Evolutionary conservation across 257 asterid species (phyloP).

Genomic region (Solanum ossicruentum): DNA sequence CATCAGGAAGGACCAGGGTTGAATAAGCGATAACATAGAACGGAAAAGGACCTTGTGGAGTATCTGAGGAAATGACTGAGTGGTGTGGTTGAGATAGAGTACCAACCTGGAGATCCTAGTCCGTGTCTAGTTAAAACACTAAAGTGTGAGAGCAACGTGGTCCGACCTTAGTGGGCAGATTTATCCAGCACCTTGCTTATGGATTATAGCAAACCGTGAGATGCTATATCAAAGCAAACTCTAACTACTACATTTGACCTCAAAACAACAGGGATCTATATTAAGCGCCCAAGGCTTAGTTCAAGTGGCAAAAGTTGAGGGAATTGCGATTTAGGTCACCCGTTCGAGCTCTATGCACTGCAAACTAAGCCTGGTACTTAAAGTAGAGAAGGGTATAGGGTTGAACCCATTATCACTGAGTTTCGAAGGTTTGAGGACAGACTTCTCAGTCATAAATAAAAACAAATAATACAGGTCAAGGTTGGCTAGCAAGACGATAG

Average conservation of each 20-base stretch:
- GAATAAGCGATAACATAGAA: background rate
- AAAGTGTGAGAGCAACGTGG: background rate
- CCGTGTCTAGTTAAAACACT: background rate
- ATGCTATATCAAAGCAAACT: background rate
- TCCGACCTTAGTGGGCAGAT: background rate
- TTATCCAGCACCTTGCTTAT: background rate
- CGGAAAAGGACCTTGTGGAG: background rate
- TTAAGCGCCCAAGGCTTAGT: background rate
- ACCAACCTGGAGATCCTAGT: background rate
- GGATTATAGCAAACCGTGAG: background rate
- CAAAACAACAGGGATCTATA: background rate
- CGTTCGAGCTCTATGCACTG: background rate
- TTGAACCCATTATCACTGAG: background rate
- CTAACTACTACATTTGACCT: background rate
- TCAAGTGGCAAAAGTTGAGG: background rate
- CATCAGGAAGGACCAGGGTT: background rate
- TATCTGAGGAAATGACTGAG: background rate
- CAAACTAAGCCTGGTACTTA: background rate
- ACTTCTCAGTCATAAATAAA: background rate
- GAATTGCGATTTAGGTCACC: background rate
- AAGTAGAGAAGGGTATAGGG: background rate
- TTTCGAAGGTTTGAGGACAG: background rate
- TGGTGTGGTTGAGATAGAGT: background rate
- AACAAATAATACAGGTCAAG: background rate
- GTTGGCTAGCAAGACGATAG: background rate